phyloP scores from a whole-genome alignment of 805 yeast genomes.

The Teunomyces kruisii region DNA sequence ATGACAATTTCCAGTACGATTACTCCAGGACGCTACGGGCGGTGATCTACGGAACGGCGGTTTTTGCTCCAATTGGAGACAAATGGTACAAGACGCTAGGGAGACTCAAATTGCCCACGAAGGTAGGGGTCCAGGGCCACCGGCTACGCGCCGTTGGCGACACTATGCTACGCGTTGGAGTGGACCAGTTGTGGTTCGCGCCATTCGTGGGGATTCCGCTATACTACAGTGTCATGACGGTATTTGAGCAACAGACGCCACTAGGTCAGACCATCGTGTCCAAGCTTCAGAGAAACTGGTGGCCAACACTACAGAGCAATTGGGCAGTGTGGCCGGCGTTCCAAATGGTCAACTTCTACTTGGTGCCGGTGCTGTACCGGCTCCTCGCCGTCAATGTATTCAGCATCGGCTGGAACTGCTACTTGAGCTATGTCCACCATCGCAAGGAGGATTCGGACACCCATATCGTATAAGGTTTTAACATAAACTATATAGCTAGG shows the following conservation, averaged over 20 bases:
- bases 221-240: constrained; percentile 66
- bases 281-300: constrained; percentile 52
- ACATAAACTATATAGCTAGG: no score
- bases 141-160: constrained; percentile 9
- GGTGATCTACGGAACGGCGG: constrained; percentile 63
- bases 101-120: not conserved
- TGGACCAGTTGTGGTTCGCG: constrained; percentile 76
- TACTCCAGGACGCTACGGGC: constrained; percentile 60
- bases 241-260: constrained; percentile 54
- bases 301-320: constrained; percentile 69
- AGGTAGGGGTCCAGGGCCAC: not conserved
- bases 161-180: constrained; percentile 48
- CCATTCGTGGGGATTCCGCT: constrained; percentile 71
- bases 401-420: constrained; percentile 84
- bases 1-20: constrained; percentile 40
- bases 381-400: constrained; percentile 67
- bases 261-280: constrained; percentile 35
- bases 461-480: no score
- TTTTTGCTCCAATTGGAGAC: constrained; percentile 76
- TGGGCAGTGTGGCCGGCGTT: constrained; percentile 92
- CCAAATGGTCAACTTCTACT: constrained; percentile 72
- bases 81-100: constrained; percentile 62
- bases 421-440: constrained; percentile 50
- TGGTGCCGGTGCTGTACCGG: constrained; percentile 72
- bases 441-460: not conserved